Base-by-base conservation (phyloP, 1,284 basidiomycete species). In the Cryptococcus deneoformans region DNA sequence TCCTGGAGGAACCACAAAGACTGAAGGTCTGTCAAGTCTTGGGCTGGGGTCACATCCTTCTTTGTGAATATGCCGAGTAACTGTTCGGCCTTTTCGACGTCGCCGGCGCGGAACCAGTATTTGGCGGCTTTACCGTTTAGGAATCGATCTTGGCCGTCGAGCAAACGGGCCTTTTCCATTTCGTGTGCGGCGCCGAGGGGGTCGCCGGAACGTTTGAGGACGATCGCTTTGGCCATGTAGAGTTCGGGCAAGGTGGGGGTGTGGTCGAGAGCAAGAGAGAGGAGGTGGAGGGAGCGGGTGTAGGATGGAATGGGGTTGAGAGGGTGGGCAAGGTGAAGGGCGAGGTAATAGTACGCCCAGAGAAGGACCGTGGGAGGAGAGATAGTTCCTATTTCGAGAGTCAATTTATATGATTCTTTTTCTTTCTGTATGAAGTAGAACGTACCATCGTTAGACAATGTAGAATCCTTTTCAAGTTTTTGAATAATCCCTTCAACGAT, bases 111-210 rank as follows among this genome's bases (percentile, higher is more conserved):
- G 45, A 99, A 77, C 60, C 88, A 82, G 74, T 99, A 99, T 77
- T 98, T 98, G 1, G 88, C 94, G 49, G 85, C 84, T 76, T 99
- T 99, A 48, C 89, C 90, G 77, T 99, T 99, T 67, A 99, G 78
- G 80, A 93, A 98, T 40, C 96, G 82, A 76, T 99, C 96, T 77
- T 99, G 96, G 0, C 92, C 87, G 73, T 99, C 96, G 44, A 99
- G 79, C 24, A 84, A 73, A 49, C 93, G 81, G 0, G 95, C 94
- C 35, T 90, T 87, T 66, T 95, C 88, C 79, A 95, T 85, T 46
- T 84, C 82, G 35, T 82, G 77, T 0, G 89, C 88, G 0, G 94
- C 95, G 0, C 86, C 87, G 43, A 83, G 76, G 1, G 83, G 80
- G 66, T 97, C 92, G 0, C 95, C 95, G 0, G 87, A 83, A 5